phyloP scores from a whole-genome alignment of 768 basidiomycete genomes.

The Dioszegia hungarica region DNA sequence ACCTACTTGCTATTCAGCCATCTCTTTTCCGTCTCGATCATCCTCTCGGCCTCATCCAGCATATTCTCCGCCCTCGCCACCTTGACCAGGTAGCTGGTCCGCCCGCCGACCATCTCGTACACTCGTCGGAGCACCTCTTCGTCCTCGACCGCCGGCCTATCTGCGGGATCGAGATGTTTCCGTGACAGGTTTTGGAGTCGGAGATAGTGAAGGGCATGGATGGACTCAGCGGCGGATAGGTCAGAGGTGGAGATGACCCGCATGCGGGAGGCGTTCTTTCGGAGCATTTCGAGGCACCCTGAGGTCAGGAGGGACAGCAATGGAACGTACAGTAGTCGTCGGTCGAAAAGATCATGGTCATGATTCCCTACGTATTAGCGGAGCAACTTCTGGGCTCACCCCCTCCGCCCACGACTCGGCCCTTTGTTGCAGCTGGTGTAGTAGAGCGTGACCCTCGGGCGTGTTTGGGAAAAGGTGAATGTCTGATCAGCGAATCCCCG shows the following conservation, averaged over 20 bases:
- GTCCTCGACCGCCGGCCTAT: slow-evolving; percentile 32
- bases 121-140: slow-evolving; percentile 53
- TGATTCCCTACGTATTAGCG: slow-evolving; percentile 53
- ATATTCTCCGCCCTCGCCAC: slow-evolving; percentile 62
- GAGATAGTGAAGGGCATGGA: slow-evolving; percentile 58
- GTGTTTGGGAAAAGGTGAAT: slow-evolving; percentile 56
- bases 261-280: slow-evolving; percentile 70
- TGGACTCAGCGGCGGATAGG: slow-evolving; percentile 59
- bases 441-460: slow-evolving; percentile 67
- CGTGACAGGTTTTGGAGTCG: slow-evolving; percentile 49
- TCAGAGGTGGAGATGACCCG: slow-evolving; percentile 70
- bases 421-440: slow-evolving; percentile 79
- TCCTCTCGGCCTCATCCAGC: slow-evolving; percentile 58
- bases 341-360: slow-evolving; percentile 70
- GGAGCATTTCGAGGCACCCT: slow-evolving; percentile 44
- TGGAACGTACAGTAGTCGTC: slow-evolving; percentile 66
- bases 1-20: slow-evolving; percentile 66
- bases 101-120: slow-evolving; percentile 66
- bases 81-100: slow-evolving; percentile 71
- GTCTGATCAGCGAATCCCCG: slow-evolving; percentile 27
- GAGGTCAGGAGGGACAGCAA: background rate
- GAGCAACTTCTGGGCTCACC: slow-evolving; percentile 51
- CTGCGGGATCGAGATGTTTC: background rate
- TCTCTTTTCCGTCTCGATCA: slow-evolving; percentile 68
- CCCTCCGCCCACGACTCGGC: slow-evolving; percentile 82